Evolutionary conservation across 2,329 filamentous ascomycete species (phyloP), one percentile per base, ranked within the genome.

Genomic region (Aspergillus costaricaensis): DNA sequence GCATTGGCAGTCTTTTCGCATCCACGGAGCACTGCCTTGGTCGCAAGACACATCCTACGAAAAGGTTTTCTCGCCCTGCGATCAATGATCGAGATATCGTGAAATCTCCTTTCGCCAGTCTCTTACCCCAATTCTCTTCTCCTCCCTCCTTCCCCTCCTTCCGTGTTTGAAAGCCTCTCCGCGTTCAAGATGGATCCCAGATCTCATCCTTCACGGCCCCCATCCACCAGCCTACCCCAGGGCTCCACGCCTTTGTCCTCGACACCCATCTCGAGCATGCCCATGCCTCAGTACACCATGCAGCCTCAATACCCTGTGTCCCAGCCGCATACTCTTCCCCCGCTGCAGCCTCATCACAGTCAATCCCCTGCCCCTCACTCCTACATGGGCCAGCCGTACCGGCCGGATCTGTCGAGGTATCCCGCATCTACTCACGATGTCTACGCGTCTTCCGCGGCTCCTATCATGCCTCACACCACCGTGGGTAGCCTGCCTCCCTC

Each of bases 231-330:
- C 63, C 64, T 80, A 62, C 77, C 78, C 59, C 79, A 79, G 67
- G 74, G 74, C 65, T 76, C 78, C 63, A 75, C 79, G 70, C 77
- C 78, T 50, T 70, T 79, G 62, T 77, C 77, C 43, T 75, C 77
- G 54, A 76, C 77, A 60, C 76, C 78, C 49, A 73, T 79, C 68
- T 79, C 78, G 66, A 79, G 75, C 65, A 77, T 78, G 74, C 75
- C 73, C 14, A 79, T 80, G 75, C 79, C 78, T 60, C 78, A 79
- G 62, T 81, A 80, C 70, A 72, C 74, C 65, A 79, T 78, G 76
- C 77, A 79, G 72, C 77, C 73, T 55, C 79, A 79, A 61, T 79
- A 79, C 63, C 69, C 72, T 32, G 75, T 78, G 39, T 77, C 76
- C 56, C 77, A 79, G 68, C 74, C 77, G 60, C 77, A 79, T 61